A percentile compares a stretch with the other conserved stretches of the same genome.
phyloP scores from a whole-genome alignment of 331 rosid genomes.

The Malus hybrid region DNA sequence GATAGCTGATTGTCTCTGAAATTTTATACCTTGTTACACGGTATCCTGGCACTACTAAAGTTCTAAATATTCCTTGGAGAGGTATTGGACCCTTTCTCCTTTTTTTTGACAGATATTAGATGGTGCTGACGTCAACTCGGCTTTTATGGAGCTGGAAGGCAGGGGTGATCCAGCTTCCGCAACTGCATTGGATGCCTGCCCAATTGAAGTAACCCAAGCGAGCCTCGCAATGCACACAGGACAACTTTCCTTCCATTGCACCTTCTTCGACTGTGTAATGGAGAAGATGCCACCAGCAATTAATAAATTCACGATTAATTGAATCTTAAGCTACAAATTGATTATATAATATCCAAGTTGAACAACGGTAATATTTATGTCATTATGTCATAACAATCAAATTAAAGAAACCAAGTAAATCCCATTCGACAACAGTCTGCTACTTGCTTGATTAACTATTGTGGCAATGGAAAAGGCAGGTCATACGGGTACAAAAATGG shows the following conservation, averaged over 20 bases:
- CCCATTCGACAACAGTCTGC: background rate
- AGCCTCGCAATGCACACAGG: constrained; percentile 80
- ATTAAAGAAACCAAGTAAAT: background rate
- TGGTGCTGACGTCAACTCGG: no score
- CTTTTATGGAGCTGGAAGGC: constrained; percentile 77
- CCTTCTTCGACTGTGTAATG: constrained; percentile 80
- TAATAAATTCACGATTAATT: background rate
- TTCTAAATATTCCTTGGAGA: no score
- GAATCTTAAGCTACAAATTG: background rate
- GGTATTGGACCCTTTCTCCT: no score
- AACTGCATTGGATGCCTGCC: constrained; percentile 94
- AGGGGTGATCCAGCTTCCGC: constrained; percentile 98
- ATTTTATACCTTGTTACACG: constrained; percentile 4
- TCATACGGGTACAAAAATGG: background rate
- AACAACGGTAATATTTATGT: background rate
- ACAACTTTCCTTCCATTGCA: constrained; percentile 82
- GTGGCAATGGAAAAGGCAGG: background rate
- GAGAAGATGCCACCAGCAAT: background rate
- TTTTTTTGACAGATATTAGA: no score
- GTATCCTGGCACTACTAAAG: background rate
- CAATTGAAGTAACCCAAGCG: constrained; percentile 94
- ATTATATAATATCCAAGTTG: background rate
- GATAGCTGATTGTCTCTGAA: constrained; percentile 32
- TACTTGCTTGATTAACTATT: background rate
- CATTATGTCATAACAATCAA: background rate